Percentiles rank a stretch among this genome's conserved stretches.
Evolutionary conservation across 2,329 filamentous ascomycete species (phyloP).

Genomic region (Epichloe gansuensis): DNA sequence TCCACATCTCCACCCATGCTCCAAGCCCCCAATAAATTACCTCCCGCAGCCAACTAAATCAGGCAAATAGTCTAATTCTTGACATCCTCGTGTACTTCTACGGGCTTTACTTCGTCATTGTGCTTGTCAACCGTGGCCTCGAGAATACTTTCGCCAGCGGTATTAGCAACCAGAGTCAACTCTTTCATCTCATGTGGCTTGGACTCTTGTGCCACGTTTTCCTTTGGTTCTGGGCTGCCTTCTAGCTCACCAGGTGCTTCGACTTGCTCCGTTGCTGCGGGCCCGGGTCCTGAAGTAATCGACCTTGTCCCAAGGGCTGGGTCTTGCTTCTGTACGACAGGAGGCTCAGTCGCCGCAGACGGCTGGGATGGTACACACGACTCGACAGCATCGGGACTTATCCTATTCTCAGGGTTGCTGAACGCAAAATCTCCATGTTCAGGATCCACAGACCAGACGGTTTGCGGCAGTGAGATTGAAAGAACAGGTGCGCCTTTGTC

Average conservation of each 20-base stretch:
- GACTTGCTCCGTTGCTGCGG: background rate
- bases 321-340: constrained; percentile 1
- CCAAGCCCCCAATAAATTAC: background rate
- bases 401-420: constrained; percentile 8
- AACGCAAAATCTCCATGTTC: constrained; percentile 32
- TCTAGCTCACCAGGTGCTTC: constrained; percentile 1
- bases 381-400: constrained; percentile 4
- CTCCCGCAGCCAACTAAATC: background rate
- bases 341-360: background rate
- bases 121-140: constrained; percentile 25
- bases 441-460: constrained; percentile 40
- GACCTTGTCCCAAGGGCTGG: background rate
- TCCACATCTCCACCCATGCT: background rate
- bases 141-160: constrained; percentile 31
- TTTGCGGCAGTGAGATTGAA: constrained; percentile 34
- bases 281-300: background rate
- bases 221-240: background rate
- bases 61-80: constrained; percentile 12
- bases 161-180: constrained; percentile 29
- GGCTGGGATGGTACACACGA: constrained; percentile 1
- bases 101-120: constrained; percentile 22
- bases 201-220: background rate
- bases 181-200: constrained; percentile 10
- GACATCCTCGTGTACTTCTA: constrained; percentile 23
- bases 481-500: constrained; percentile 23